Evolutionary conservation across 2,329 filamentous ascomycete genomes (phyloP), one percentile per base, ranked within the genome.

Genomic region (Paracamarosporium sp.): DNA sequence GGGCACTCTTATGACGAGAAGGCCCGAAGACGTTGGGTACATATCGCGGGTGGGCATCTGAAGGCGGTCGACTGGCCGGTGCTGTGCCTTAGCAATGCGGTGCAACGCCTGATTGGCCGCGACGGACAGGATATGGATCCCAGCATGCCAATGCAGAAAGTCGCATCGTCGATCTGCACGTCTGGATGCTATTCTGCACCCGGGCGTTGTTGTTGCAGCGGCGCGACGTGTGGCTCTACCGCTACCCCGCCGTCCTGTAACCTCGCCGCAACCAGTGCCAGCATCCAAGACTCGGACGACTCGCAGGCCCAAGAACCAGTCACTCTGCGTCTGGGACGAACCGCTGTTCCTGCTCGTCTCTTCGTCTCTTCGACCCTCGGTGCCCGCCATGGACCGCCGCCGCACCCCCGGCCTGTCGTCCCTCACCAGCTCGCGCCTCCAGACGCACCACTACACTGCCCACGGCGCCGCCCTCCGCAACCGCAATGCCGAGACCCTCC

Each of bases 391-490:
- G 80, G 73, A 79, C 57, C 78, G 75, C 56, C 88, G 90, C 69
- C 92, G 92, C 79, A 92, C 92, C 63, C 92, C 97, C 59, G 94
- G 94, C 70, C 88, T 98, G 56, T 93, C 79, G 6, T 93, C 93
- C 20, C 67, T 75, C 53, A 90, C 89, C 28, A 64, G 70, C 11
- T 70, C 66, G 8, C 70, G 72, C 53, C 87, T 97, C 62, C 91
- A 93, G 9, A 91, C 90, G 27, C 91, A 93, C 52, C 93, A 95
- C 70, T 98, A 94, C 81, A 93, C 93, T 58, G 90, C 88, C 25
- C 94, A 97, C 82, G 95, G 95, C 73, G 91, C 88, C 61, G 89
- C 86, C 50, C 88, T 99, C n/a, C 92, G 93, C 62, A 90, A 86
- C 56, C 88, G 88, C 67, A 94, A 98, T 78, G 88, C 92, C 46